Percentiles rank a stretch among this genome's conserved stretches.
These are phyloP conservation scores for Cladosporium sp. DNA, from an alignment of 2,329 filamentous ascomycete species.

Conservation along the genomic window DNA sequence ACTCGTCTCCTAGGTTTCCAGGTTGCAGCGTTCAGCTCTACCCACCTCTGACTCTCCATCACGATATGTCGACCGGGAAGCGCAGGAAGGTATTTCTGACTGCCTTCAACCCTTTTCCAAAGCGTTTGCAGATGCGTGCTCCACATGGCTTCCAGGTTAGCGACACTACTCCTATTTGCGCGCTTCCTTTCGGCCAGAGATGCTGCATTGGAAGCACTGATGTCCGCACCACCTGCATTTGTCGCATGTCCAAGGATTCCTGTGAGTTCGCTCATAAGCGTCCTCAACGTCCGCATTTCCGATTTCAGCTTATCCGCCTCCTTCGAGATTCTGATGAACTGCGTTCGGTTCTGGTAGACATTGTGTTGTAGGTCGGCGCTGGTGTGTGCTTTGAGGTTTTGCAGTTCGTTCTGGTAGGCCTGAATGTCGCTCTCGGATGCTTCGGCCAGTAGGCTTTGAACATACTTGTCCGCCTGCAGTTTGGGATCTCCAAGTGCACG, in stretches of 20 bases:
- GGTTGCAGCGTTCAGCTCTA: conserved; percentile 93
- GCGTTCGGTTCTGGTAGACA: conserved; percentile 92
- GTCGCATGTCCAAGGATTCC: conserved; percentile 44
- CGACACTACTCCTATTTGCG: conserved; percentile 86
- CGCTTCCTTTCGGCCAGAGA: conserved; percentile 43
- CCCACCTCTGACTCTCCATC: conserved; percentile 87
- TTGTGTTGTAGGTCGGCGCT: conserved; percentile 86
- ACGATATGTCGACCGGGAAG: conserved; percentile 88
- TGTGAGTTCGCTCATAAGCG: conserved; percentile 86
- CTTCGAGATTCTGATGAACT: conserved; percentile 99
- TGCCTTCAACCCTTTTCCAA: conserved; percentile 96
- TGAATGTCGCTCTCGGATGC: conserved; percentile 83
- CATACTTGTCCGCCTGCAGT: conserved; percentile 70
- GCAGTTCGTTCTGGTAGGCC: conserved; percentile 71
- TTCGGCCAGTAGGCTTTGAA: conserved; percentile 62
- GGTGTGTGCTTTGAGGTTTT: conserved; percentile 71
- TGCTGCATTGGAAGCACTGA: conserved; percentile 29
- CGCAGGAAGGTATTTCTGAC: conserved; percentile 92
- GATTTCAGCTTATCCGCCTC: conserved; percentile 96
- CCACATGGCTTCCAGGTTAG: conserved; percentile 65
- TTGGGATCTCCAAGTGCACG: conserved; percentile 75
- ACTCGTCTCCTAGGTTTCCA: conserved; percentile 90
- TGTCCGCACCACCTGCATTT: conserved; percentile 34
- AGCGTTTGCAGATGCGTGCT: conserved; percentile 68
- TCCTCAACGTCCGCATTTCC: conserved; percentile 87